These are phyloP conservation scores for Candida loeiensis DNA, from an alignment of 805 yeast genomes.

Conservation along the genomic window DNA sequence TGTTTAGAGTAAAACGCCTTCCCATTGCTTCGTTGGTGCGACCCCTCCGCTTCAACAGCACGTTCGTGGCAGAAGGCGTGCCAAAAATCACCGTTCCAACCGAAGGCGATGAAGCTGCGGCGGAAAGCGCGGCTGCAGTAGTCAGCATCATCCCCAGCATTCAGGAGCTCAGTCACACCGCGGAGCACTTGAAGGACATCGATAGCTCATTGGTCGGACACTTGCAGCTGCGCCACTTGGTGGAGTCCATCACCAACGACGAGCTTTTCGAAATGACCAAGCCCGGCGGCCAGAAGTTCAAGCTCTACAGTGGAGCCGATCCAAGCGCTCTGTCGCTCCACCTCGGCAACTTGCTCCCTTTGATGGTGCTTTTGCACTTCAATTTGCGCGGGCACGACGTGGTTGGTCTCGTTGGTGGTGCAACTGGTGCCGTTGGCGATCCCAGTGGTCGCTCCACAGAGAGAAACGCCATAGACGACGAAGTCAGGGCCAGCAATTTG, in stretches of 20 bases:
- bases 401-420: slow-evolving; percentile 87
- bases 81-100: slow-evolving; percentile 5
- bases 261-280: slow-evolving; percentile 33
- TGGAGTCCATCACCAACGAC: slow-evolving; percentile 38
- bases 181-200: slow-evolving; percentile 20
- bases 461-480: slow-evolving; percentile 54
- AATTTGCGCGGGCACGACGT: slow-evolving; percentile 79
- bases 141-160: slow-evolving; percentile 37
- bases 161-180: slow-evolving; percentile 20
- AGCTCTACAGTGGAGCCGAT: slow-evolving; percentile 91
- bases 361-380: slow-evolving; percentile 82
- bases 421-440: slow-evolving; percentile 94
- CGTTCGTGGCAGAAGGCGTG: no score
- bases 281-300: slow-evolving; percentile 35
- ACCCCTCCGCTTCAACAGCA: slow-evolving; percentile 1
- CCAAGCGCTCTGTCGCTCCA: slow-evolving; percentile 91
- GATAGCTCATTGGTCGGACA: slow-evolving; percentile 32
- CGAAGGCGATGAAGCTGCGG: slow-evolving; percentile 5
- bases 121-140: slow-evolving; percentile 6
- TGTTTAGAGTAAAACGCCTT: not conserved
- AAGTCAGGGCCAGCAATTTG: slow-evolving; percentile 55
- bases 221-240: slow-evolving; percentile 33
- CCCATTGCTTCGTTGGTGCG: not conserved
- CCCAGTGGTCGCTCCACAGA: slow-evolving; percentile 90
- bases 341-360: slow-evolving; percentile 84